phyloP scores from a whole-genome alignment of 352 stramenopile species.

The Phytophthora cryptogea region DNA sequence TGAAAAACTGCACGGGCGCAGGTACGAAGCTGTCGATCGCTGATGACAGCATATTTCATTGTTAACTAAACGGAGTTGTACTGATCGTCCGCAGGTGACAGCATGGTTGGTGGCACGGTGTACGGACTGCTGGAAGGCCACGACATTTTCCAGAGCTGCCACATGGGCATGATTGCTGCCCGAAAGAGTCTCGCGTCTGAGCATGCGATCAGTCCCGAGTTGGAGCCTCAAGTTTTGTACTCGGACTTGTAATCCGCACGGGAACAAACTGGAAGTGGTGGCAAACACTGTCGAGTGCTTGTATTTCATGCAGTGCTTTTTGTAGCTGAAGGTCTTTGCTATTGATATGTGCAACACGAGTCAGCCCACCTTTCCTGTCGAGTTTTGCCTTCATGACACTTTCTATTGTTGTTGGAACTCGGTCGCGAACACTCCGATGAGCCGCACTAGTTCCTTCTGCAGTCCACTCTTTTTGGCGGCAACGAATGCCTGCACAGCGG shows the following conservation, averaged over 20 bases:
- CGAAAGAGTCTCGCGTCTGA: constrained; percentile 69
- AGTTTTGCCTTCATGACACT: constrained; percentile 8
- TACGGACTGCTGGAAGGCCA: constrained; percentile 69
- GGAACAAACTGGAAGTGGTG: neutral
- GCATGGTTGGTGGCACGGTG: constrained; percentile 75
- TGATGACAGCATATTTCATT: neutral
- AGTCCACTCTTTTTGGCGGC: constrained; percentile 47
- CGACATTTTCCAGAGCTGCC: constrained; percentile 68
- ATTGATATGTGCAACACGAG: constrained; percentile 13
- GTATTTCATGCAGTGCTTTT: constrained; percentile 24
- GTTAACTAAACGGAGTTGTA: constrained; percentile 9
- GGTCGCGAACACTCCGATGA: constrained; percentile 59
- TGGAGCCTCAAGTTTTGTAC: constrained; percentile 46
- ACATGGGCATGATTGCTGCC: constrained; percentile 78
- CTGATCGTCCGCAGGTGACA: constrained; percentile 54
- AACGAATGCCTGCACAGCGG: constrained; percentile 58
- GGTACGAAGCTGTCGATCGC: constrained; percentile 35
- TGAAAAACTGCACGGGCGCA: constrained; percentile 77
- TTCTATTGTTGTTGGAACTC: constrained; percentile 78
- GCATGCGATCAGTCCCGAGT: constrained; percentile 62
- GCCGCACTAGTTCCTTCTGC: constrained; percentile 66
- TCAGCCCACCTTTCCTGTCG: constrained; percentile 7
- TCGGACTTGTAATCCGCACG: constrained; percentile 13
- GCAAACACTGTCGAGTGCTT: constrained; percentile 11
- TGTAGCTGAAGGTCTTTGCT: constrained; percentile 16